Base-by-base conservation (phyloP, 352 stramenopile genomes). In the Phytophthora quininea region DNA sequence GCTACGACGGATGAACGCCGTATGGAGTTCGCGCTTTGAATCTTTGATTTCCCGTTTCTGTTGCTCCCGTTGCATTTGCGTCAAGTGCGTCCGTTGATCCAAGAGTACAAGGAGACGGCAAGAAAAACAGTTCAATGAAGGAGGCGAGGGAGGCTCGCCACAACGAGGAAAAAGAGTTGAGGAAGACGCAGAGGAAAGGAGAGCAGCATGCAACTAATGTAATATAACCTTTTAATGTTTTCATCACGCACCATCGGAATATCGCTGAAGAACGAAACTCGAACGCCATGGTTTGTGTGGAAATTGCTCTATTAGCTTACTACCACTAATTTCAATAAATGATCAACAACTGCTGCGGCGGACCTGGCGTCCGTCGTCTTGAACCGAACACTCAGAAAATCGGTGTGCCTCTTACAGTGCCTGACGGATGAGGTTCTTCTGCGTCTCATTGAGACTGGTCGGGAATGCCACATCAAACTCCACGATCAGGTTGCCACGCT, bases 381-480 rank as follows among this genome's bases (percentile, higher is more conserved):
- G 4, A 48, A 4, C 3, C 51, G 11, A 15, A 19, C 33, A 60
- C 43, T 56, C 37, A 43, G 57, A 68, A 58, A 53, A 54, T 47
- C 37, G 35, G 10, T 30, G 58, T 8, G 19, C 15, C 29, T 27
- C 54, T 82, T 91, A 96, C 42, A 94, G 52, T 24, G 81, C 84
- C 64, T 96, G 82, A 11, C 84, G 88, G 8, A 96, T 61, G 38
- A 92, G 66, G 24, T 77, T 77, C 60, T 91, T 91, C 71, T 96
- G 88, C 38, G 58, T 62, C 38, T 92, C 74, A 0, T 77, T 92
- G n/a, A 99, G 83, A 4, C 79, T 80, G 19, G 91, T 86, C 4
- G 97, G 97, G 72, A 99, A 99, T 66, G 98, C 93, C 29, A 99
- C 96, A 58, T 98, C 92, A 74, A 99, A 99, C 51, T 98, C 97